Percentiles rank a stretch among this genome's conserved stretches.
phyloP scores from a whole-genome alignment of 768 basidiomycete genomes.

The Lactifluus rugatus region DNA sequence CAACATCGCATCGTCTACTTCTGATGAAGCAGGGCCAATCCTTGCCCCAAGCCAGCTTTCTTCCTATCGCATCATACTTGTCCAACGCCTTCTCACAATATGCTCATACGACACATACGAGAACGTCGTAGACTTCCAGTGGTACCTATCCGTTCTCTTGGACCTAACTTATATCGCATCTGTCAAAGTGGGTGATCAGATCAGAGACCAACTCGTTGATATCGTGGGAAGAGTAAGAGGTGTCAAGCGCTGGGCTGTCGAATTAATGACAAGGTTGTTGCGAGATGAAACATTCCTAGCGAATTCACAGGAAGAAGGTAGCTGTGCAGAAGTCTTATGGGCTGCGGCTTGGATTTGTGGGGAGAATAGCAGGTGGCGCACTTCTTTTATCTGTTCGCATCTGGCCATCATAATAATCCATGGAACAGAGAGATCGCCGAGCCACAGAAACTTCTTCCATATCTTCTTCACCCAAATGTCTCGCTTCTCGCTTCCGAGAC shows the following conservation, averaged over 20 bases:
- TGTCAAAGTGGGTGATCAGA: constrained; percentile 65
- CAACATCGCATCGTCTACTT: constrained; percentile 39
- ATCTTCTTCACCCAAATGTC: constrained; percentile 54
- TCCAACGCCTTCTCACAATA: constrained; percentile 77
- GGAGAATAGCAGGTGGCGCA: constrained; percentile 71
- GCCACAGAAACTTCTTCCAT: constrained; percentile 61
- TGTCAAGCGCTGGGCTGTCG: constrained; percentile 69
- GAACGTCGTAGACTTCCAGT: constrained; percentile 88
- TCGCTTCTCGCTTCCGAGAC: constrained; percentile 52
- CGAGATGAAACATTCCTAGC: constrained; percentile 67
- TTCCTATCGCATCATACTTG: constrained; percentile 77
- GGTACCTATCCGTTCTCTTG: constrained; percentile 92
- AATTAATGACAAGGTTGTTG: constrained; percentile 72
- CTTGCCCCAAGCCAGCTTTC: constrained; percentile 59
- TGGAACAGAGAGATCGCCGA: constrained; percentile 60
- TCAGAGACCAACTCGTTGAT: constrained; percentile 80
- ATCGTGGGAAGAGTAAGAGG: constrained; percentile 73
- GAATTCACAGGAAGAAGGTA: constrained; percentile 57
- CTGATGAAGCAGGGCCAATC: constrained; percentile 26
- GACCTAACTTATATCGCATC: constrained; percentile 84
- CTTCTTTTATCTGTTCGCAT: neutral
- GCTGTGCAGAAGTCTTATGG: constrained; percentile 80
- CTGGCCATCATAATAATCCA: neutral
- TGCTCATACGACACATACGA: constrained; percentile 78
- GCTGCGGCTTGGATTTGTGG: constrained; percentile 97